phyloP scores from a whole-genome alignment of 2,329 filamentous ascomycete genomes.

The Penicillium occitanis region DNA sequence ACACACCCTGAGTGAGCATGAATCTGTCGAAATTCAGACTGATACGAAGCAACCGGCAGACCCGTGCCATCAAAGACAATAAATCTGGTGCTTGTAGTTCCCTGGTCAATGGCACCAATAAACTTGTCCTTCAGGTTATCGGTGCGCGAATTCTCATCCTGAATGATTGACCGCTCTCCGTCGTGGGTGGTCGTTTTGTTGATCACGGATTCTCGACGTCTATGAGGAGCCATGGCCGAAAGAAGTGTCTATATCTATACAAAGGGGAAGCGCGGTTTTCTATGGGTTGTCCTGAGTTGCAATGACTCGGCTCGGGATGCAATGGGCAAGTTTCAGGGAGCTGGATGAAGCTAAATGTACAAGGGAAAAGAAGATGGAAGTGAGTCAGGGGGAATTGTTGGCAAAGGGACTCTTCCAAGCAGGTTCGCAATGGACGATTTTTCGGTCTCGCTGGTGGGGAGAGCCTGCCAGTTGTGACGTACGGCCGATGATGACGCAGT shows the following conservation, averaged over 20 bases:
- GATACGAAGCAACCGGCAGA: slow-evolving; percentile 76
- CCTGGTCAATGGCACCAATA: slow-evolving; percentile 86
- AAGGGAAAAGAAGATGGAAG: neutral
- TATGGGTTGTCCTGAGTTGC: neutral
- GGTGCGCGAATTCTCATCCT: slow-evolving; percentile 32
- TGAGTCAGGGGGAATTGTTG: neutral
- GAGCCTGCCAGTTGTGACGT: slow-evolving; percentile 24
- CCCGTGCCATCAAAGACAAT: slow-evolving; percentile 83
- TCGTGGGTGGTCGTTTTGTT: slow-evolving; percentile 34
- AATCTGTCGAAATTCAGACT: slow-evolving; percentile 81
- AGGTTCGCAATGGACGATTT: slow-evolving; percentile 12
- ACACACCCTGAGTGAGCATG: slow-evolving; percentile 82
- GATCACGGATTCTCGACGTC: slow-evolving; percentile 29
- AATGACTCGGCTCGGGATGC: slow-evolving; percentile 1
- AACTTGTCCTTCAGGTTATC: slow-evolving; percentile 52
- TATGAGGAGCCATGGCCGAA: slow-evolving; percentile 21
- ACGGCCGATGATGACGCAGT: slow-evolving; percentile 26
- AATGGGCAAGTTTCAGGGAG: neutral
- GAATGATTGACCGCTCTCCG: slow-evolving; percentile 37
- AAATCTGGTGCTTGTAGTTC: slow-evolving; percentile 85
- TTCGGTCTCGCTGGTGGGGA: slow-evolving; percentile 2
- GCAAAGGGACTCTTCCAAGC: neutral
- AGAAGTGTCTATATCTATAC: slow-evolving; percentile 8
- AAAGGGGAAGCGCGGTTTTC: neutral
- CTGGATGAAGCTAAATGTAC: neutral